Conservation (phyloP, 768 basidiomycete species). For the Crepidotus variabilis region DNA sequence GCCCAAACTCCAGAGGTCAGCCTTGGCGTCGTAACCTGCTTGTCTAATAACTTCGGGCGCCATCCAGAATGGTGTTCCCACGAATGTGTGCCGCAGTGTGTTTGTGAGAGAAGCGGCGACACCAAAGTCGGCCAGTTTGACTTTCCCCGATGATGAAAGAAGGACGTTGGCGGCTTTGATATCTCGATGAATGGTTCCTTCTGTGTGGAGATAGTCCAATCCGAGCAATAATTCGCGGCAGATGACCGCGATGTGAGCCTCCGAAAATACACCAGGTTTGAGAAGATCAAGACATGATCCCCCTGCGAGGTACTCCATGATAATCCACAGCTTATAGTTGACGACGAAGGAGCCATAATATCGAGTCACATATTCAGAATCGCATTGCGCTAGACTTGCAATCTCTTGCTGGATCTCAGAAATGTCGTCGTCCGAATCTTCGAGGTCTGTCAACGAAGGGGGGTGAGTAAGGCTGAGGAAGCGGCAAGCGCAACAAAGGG, state of each 20-base stretch:
- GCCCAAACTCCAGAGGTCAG: conserved; percentile 97
- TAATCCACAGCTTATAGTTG: conserved; percentile 96
- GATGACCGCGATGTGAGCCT: conserved; percentile 92
- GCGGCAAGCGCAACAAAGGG: conserved; percentile 2
- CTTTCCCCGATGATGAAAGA: conserved; percentile 84
- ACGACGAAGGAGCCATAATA: conserved; percentile 98
- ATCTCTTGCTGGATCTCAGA: conserved; percentile 99
- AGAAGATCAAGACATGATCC: conserved; percentile 98
- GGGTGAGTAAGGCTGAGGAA: conserved; percentile 8
- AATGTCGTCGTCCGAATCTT: conserved; percentile 98
- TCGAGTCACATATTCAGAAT: conserved; percentile 93
- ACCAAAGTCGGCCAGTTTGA: conserved; percentile 98
- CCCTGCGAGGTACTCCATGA: conserved; percentile 99
- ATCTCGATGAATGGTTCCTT: conserved; percentile 96
- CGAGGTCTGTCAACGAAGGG: conserved; percentile 61
- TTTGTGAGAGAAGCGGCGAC: conserved; percentile 96
- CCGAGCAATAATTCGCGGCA: conserved; percentile 91
- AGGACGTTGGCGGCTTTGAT: conserved; percentile 98
- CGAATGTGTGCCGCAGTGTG: conserved; percentile 94
- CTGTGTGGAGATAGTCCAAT: conserved; percentile 92
- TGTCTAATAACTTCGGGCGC: conserved; percentile 98
- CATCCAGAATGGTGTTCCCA: conserved; percentile 98
- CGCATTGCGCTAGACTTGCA: conserved; percentile 91
- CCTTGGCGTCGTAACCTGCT: conserved; percentile 93
- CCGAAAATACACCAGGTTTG: conserved; percentile 86